Conservation (phyloP, 805 yeast genomes). For the Ogataea pilisensis region DNA sequence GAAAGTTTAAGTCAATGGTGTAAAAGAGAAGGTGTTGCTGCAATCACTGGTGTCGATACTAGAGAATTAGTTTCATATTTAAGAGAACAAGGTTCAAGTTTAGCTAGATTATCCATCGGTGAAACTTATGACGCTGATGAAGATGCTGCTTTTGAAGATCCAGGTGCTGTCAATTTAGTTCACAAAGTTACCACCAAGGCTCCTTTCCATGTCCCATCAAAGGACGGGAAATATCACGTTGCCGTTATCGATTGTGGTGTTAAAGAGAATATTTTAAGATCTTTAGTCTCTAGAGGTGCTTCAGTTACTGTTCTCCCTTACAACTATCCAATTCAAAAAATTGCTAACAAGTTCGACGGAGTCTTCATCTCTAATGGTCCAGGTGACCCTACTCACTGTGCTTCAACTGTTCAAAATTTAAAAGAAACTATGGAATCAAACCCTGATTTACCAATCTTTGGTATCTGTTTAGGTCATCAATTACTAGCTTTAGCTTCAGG, state of each 20-base stretch:
- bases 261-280: conserved; percentile 93
- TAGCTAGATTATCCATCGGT: conserved; percentile 86
- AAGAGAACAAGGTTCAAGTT: conserved; percentile 94
- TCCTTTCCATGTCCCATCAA: conserved; percentile 83
- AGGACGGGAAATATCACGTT: conserved; percentile 61
- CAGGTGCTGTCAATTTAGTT: conserved; percentile 84
- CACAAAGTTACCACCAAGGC: conserved; percentile 92
- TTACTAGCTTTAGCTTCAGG: conserved; percentile 92
- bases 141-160: conserved; percentile 87
- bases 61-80: conserved; percentile 88
- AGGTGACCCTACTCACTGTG: conserved; percentile 94
- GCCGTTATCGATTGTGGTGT: conserved; percentile 98
- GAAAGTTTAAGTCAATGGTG: conserved; percentile 96
- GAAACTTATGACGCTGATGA: conserved; percentile 90
- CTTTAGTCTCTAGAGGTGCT: conserved; percentile 92
- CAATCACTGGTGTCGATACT: conserved; percentile 96
- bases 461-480: conserved; percentile 98
- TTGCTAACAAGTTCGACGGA: conserved; percentile 92
- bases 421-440: conserved; percentile 60
- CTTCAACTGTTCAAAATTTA: conserved; percentile 70
- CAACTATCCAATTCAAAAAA: conserved; percentile 86
- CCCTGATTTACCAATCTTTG: conserved; percentile 82
- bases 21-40: conserved; percentile 92
- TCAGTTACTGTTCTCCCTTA: conserved; percentile 95
- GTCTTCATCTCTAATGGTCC: conserved; percentile 94